Evolutionary conservation across 2,329 filamentous ascomycete species (phyloP).

Genomic region (Alternaria sp.): DNA sequence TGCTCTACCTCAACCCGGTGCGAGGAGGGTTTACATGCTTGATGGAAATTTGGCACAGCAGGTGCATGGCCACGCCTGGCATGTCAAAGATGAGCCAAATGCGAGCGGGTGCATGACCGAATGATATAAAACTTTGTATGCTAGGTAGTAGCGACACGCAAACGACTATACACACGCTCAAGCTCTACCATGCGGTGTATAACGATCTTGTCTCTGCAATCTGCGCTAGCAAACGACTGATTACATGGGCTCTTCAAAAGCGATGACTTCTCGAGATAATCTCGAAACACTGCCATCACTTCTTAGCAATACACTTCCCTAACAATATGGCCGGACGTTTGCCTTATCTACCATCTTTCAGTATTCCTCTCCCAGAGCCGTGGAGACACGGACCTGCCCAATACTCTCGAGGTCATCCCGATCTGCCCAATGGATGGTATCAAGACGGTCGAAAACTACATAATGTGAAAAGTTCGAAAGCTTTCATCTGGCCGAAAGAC

Average conservation of each 20-base stretch:
- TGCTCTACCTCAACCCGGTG: not conserved
- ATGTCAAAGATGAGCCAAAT: not conserved
- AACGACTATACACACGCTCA: slow-evolving; percentile 9
- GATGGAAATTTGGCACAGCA: not conserved
- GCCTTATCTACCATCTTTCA: too few relatives aligned
- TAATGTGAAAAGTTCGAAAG: slow-evolving; percentile 44
- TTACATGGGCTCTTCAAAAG: not conserved
- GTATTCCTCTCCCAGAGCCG: too few relatives aligned
- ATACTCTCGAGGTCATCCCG: too few relatives aligned
- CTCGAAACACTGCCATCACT: too few relatives aligned
- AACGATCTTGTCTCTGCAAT: not conserved
- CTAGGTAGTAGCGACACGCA: not conserved
- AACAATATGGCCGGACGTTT: too few relatives aligned
- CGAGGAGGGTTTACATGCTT: not conserved
- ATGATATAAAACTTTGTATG: not conserved
- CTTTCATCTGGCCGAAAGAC: slow-evolving; percentile 55
- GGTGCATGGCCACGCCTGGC: not conserved
- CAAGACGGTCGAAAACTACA: slow-evolving; percentile 28
- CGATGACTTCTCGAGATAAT: too few relatives aligned
- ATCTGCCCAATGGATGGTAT: slow-evolving; percentile 22
- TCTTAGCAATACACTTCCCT: too few relatives aligned
- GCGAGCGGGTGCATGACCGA: not conserved
- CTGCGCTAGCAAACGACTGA: slow-evolving; percentile 6
- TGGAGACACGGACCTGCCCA: too few relatives aligned
- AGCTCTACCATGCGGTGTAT: not conserved